Conservation (phyloP, 2,329 filamentous ascomycete genomes). For the Hypomyces perniciosus region DNA sequence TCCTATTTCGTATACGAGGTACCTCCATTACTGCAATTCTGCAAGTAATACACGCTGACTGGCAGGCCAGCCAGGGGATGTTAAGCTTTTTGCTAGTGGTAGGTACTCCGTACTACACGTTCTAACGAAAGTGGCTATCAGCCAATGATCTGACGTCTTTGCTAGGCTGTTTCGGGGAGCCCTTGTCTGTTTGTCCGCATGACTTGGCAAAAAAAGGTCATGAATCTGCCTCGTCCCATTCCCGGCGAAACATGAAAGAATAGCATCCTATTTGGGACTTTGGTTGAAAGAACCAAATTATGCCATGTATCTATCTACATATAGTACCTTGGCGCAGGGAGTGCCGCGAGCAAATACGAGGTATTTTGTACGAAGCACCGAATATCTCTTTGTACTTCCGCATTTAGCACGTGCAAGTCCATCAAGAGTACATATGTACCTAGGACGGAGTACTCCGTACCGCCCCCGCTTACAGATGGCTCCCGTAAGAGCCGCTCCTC, state of each 20-base stretch:
- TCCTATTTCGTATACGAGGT: too few species aligned
- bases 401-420: conserved; percentile 2
- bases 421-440: background rate
- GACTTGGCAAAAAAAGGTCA: background rate
- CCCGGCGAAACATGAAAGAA: too few species aligned
- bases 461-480: conserved; percentile 4
- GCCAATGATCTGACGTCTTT: conserved; percentile 11
- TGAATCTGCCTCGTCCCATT: background rate
- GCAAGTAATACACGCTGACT: background rate
- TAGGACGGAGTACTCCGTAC: too few species aligned
- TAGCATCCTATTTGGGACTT: too few species aligned
- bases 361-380: conserved; percentile 6
- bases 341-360: conserved; percentile 1
- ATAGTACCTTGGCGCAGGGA: background rate
- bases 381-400: too few species aligned
- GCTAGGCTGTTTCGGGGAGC: conserved; percentile 3
- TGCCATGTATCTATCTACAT: too few species aligned
- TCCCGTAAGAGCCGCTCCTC: too few species aligned
- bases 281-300: too few species aligned
- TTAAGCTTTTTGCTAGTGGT: conserved; percentile 10
- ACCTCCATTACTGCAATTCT: background rate
- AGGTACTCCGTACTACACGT: background rate
- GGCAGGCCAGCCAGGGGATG: background rate
- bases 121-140: background rate
- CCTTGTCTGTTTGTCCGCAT: conserved; percentile 1